A percentile compares a stretch with the other conserved stretches of the same genome.
These are phyloP conservation scores for Galium porrigens DNA, from an alignment of 305 asterid genomes.

Conservation along the genomic window DNA sequence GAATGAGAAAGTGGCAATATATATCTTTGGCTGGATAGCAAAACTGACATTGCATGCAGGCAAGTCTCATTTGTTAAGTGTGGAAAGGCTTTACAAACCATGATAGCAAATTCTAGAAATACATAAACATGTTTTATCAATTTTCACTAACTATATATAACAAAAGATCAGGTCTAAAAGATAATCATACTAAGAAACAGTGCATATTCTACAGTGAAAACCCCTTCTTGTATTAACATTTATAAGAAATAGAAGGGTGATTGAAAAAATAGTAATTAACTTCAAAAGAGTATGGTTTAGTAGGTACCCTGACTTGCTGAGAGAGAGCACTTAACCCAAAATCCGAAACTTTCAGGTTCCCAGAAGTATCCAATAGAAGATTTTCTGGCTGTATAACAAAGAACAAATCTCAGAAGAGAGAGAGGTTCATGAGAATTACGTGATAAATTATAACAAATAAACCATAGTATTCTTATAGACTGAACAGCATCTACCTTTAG, in stretches of 20 bases:
- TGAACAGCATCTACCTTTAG: slow-evolving; percentile 17
- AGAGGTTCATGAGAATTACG: not conserved
- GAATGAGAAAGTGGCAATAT: not conserved
- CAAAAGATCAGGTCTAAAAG: too few relatives aligned
- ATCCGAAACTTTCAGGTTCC: slow-evolving; percentile 84
- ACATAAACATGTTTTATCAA: too few relatives aligned
- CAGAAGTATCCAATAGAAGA: slow-evolving; percentile 59
- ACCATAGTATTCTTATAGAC: not conserved
- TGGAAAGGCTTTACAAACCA: too few relatives aligned
- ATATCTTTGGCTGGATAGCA: not conserved
- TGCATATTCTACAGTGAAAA: not conserved
- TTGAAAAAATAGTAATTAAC: not conserved
- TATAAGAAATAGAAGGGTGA: not conserved
- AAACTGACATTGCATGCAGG: too few relatives aligned
- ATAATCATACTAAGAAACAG: slow-evolving; percentile 5
- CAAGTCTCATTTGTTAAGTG: too few relatives aligned
- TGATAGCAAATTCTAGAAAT: too few relatives aligned
- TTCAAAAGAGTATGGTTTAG: slow-evolving; percentile 9
- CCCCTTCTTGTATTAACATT: not conserved
- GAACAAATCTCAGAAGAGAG: slow-evolving; percentile 1
- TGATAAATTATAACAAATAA: not conserved
- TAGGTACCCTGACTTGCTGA: slow-evolving; percentile 77
- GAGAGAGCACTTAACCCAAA: slow-evolving; percentile 90
- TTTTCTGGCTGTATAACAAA: slow-evolving; percentile 55
- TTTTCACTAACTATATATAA: too few relatives aligned